Conservation (phyloP, 1,284 basidiomycete species). For the Cutaneotrichosporon daszewskae region DNA sequence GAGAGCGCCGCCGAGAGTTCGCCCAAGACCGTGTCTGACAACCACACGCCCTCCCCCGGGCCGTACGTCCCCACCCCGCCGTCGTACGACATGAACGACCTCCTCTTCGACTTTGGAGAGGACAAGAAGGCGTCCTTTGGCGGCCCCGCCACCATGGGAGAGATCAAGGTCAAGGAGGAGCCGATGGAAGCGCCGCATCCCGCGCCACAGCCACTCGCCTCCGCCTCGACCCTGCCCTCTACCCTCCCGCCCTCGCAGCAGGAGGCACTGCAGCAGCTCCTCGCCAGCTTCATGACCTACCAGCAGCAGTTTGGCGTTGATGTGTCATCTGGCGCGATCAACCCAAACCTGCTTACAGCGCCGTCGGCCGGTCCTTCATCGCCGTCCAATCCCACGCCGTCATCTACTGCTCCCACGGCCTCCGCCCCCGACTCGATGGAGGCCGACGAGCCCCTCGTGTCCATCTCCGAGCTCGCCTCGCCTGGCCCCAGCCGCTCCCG, state of each 20-base stretch:
- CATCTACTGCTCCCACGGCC: neutral
- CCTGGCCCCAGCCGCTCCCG: slow-evolving; percentile 17
- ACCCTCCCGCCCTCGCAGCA: slow-evolving; percentile 38
- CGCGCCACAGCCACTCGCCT: slow-evolving; percentile 6
- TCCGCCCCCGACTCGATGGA: slow-evolving; percentile 9
- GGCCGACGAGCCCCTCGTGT: slow-evolving; percentile 30
- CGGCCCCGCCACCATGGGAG: slow-evolving; percentile 9
- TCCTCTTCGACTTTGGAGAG: slow-evolving; percentile 25
- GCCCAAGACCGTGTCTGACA: slow-evolving; percentile 36
- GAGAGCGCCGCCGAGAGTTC: slow-evolving; percentile 25
- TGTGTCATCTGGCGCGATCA: slow-evolving; percentile 12
- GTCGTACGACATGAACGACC: slow-evolving; percentile 25
- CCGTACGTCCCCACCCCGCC: slow-evolving; percentile 14
- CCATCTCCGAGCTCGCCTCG: slow-evolving; percentile 20
- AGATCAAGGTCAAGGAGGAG: slow-evolving; percentile 35
- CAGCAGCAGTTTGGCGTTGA: slow-evolving; percentile 30
- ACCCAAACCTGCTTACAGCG: slow-evolving; percentile 25
- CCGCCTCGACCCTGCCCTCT: slow-evolving; percentile 5
- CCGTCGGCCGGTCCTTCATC: neutral
- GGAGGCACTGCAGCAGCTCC: slow-evolving; percentile 34
- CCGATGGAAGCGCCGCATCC: slow-evolving; percentile 22
- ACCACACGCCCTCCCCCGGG: slow-evolving; percentile 40
- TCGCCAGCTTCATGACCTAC: slow-evolving; percentile 35
- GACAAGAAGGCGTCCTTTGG: slow-evolving; percentile 17
- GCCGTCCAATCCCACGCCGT: slow-evolving; percentile 1